phyloP scores from a whole-genome alignment of 257 asterid species.

The Osmanthus fragrans region DNA sequence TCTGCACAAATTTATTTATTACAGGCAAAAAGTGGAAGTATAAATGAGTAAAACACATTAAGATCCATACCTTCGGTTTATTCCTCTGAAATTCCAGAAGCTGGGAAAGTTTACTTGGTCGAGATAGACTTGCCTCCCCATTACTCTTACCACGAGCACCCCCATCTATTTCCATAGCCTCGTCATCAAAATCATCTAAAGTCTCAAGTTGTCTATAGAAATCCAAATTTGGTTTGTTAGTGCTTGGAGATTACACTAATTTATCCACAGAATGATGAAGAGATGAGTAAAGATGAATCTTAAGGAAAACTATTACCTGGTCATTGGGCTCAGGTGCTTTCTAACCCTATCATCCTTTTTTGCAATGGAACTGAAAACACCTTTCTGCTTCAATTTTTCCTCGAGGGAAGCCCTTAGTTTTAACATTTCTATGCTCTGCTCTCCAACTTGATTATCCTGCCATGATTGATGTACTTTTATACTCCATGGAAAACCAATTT shows the following conservation, averaged over 20 bases:
- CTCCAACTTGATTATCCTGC: constrained; percentile 66
- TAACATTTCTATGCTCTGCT: constrained; percentile 82
- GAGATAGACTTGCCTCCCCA: constrained; percentile 32
- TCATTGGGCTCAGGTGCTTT: constrained; percentile 50
- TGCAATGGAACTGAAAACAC: constrained; percentile 60
- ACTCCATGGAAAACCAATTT: constrained; percentile 13
- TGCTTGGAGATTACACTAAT: constrained; percentile 15
- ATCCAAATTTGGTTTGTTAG: constrained; percentile 23
- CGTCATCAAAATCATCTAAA: constrained; percentile 82
- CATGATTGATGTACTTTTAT: constrained; percentile 22
- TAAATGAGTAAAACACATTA: neutral
- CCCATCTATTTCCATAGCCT: constrained; percentile 50
- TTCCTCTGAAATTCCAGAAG: constrained; percentile 44
- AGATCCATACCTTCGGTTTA: constrained; percentile 51
- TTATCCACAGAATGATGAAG: neutral
- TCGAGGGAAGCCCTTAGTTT: constrained; percentile 87
- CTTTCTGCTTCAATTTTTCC: constrained; percentile 77
- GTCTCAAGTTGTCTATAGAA: constrained; percentile 73
- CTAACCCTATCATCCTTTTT: constrained; percentile 40
- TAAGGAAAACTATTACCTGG: constrained; percentile 49
- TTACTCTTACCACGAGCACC: constrained; percentile 32
- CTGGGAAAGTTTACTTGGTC: constrained; percentile 42
- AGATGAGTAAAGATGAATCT: neutral
- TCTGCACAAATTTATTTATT: constrained; percentile 11
- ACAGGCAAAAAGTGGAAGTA: constrained; percentile 3